Percentiles rank a stretch among this genome's conserved stretches.
phyloP scores from a whole-genome alignment of 495 filamentous ascomycete species.

The Aspergillus nidulans region DNA sequence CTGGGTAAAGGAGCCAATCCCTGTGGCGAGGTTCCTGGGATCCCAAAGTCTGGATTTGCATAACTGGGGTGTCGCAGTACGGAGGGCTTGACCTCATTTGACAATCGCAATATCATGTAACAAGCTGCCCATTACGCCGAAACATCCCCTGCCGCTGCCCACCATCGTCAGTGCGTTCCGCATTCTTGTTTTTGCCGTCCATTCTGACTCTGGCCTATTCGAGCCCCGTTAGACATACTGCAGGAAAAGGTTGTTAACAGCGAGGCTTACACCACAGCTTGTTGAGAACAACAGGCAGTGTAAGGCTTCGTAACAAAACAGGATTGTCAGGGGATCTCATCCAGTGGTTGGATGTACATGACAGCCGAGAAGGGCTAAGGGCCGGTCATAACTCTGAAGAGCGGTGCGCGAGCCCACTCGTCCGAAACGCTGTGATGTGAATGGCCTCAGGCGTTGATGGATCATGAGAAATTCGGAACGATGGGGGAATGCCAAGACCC shows the following conservation, averaged over 20 bases:
- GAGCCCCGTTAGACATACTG: too few species aligned
- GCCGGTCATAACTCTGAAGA: not conserved
- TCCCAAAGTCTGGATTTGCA: constrained; percentile 10
- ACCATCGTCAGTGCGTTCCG: constrained; percentile 2
- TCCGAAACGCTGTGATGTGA: not conserved
- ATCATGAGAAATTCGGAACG: not conserved
- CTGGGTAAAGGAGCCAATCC: constrained; percentile 8
- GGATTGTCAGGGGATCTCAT: constrained; percentile 5
- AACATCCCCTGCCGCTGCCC: not conserved
- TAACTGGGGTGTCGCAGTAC: not conserved
- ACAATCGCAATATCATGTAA: constrained; percentile 5
- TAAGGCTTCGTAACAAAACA: not conserved
- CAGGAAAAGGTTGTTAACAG: too few species aligned
- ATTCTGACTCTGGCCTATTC: not conserved
- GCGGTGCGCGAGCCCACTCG: not conserved
- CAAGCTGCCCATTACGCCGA: not conserved
- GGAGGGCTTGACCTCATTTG: constrained; percentile 6
- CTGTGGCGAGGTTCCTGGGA: constrained; percentile 14
- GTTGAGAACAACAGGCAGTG: not conserved
- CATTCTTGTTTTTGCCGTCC: not conserved
- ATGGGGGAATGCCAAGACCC: constrained; percentile 19
- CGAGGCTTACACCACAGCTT: too few species aligned
- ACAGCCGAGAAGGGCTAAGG: constrained; percentile 1
- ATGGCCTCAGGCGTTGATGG: constrained; percentile 1
- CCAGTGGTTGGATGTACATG: not conserved